These are phyloP conservation scores for Dendrobium nobile DNA, from an alignment of 106 monocot genomes.

Conservation along the genomic window DNA sequence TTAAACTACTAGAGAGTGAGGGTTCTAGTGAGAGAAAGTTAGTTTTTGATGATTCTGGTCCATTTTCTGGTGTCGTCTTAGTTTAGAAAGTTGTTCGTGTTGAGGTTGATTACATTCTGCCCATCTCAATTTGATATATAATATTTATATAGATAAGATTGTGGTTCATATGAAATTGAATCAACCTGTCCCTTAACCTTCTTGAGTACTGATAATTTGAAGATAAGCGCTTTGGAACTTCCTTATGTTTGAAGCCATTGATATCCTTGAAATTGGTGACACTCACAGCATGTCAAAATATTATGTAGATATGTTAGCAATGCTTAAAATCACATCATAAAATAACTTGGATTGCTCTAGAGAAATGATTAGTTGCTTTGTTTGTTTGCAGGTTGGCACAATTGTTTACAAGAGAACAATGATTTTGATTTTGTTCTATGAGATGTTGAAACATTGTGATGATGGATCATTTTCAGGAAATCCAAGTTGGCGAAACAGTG, in stretches of 20 bases:
- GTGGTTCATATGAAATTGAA: too few species aligned
- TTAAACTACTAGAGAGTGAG: too few species aligned
- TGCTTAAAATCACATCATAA: constrained; percentile 32
- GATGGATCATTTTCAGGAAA: constrained; percentile 36
- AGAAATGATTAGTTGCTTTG: constrained; percentile 49
- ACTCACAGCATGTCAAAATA: constrained; percentile 49
- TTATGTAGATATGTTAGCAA: constrained; percentile 44
- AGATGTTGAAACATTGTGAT: constrained; percentile 1
- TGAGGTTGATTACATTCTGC: too few species aligned
- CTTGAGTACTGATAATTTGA: not conserved
- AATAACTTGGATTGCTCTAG: constrained; percentile 40
- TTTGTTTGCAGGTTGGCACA: constrained; percentile 57
- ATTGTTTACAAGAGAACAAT: not conserved
- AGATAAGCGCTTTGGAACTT: constrained; percentile 64
- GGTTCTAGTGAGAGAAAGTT: too few species aligned
- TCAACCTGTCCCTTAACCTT: not conserved
- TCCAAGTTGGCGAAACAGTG: constrained; percentile 53
- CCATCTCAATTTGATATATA: too few species aligned
- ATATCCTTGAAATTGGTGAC: constrained; percentile 55
- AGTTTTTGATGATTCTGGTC: too few species aligned
- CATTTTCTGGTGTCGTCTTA: too few species aligned
- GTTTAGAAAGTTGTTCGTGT: too few species aligned
- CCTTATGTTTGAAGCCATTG: constrained; percentile 43
- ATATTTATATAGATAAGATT: too few species aligned
- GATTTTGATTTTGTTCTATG: not conserved